phyloP scores from a whole-genome alignment of 2,329 filamentous ascomycete species.

The Aspergillus novoparasiticus region DNA sequence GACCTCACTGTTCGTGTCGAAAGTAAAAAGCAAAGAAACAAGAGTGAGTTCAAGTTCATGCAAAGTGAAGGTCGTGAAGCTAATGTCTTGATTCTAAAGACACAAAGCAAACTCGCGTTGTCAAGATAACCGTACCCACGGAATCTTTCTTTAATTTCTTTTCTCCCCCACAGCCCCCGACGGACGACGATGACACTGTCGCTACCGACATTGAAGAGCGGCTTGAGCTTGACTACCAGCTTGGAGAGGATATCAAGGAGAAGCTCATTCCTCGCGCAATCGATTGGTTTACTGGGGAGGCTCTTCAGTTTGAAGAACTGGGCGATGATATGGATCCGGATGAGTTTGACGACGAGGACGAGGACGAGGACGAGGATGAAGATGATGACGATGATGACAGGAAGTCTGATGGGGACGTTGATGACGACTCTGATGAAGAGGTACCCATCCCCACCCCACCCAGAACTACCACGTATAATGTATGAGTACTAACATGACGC shows the following conservation, averaged over 20 bases:
- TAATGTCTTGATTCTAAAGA: conserved; percentile 56
- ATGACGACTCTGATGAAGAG: conserved; percentile 66
- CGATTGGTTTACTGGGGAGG: conserved; percentile 99
- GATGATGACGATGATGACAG: conserved; percentile 78
- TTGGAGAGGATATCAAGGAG: conserved; percentile 99
- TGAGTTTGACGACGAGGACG: conserved; percentile 86
- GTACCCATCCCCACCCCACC: conserved; percentile 31
- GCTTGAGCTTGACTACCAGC: conserved; percentile 96
- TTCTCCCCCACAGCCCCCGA: conserved; percentile 85
- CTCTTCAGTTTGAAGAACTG: conserved; percentile 92
- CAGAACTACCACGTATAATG: background rate
- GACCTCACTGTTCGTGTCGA: conserved; percentile 93
- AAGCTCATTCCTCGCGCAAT: conserved; percentile 98
- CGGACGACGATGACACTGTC: conserved; percentile 68
- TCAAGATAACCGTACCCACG: conserved; percentile 98
- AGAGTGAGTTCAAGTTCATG: conserved; percentile 68
- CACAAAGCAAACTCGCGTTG: conserved; percentile 97
- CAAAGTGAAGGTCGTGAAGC: background rate
- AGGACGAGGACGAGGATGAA: conserved; percentile 86
- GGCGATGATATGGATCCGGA: conserved; percentile 82
- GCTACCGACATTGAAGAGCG: conserved; percentile 94
- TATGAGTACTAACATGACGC: conserved; percentile 26
- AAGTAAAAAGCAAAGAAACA: conserved; percentile 99
- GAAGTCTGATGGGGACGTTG: conserved; percentile 60
- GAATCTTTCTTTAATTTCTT: conserved; percentile 99